Base-by-base conservation (phyloP, 768 basidiomycete genomes). In the Rhodotorula diobovata region DNA sequence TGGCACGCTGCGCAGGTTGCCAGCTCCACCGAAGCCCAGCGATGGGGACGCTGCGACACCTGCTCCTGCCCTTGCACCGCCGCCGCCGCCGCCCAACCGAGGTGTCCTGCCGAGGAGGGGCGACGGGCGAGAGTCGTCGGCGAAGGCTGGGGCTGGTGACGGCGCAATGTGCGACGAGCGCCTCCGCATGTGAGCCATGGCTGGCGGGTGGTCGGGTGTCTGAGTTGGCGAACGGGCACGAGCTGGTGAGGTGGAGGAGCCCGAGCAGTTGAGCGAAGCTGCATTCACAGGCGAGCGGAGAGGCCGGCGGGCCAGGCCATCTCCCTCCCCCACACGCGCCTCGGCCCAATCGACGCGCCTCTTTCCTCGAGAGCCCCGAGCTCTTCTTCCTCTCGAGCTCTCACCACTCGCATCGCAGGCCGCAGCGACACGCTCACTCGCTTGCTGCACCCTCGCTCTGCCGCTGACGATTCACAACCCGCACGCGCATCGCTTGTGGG, bases 91-190 rank as follows among this genome's bases (percentile, higher is more conserved):
- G 48, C 48, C 48, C 4, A 50, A 9, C 11, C 48, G 48, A 23
- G 35, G 35, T 20, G 56, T 55, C 34, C 21, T 35, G 34, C 56
- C 56, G 34, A 57, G 20, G 34, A 35, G 46, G 6, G 64, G 64
- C 25, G 64, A 65, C 15, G 64, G 55, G 5, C 30, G 64, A 41
- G 50, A 21, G 37, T n/a, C 28, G 43, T 37, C 64, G 25, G 25
- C n/a, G n/a, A n/a, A n/a, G 32, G 41, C 5, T n/a, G 32, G 39
- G 41, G 30, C 32, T 34, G 53, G 28, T 9, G 34, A 35, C 3
- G 15, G n/a, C 63, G 23, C 54, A 12, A 43, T 43, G 41, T 43
- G 54, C 16, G 64, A 64, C n/a, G 54, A 56, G 15, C 64, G 55
- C 11, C 64, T 55, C 2, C 64, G 55, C 3, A 65, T 45, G 64